phyloP scores from a whole-genome alignment of 2,329 filamentous ascomycete species.

The Biscogniauxia sp. region DNA sequence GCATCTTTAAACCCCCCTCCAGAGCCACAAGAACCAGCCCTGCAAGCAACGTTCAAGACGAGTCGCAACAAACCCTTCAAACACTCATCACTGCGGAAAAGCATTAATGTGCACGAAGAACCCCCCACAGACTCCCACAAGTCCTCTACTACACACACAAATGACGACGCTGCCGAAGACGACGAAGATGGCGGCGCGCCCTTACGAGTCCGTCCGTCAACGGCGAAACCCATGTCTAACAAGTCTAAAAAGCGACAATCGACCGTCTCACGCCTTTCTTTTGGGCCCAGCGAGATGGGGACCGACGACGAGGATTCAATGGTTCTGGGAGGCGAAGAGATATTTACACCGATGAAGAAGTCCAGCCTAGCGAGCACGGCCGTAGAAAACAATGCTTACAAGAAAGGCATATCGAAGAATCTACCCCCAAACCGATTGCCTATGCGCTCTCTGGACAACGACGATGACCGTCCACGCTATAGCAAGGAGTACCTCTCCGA shows the following conservation, averaged over 20 bases:
- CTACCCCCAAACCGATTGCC: slow-evolving; percentile 47
- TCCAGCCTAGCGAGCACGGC: slow-evolving; percentile 61
- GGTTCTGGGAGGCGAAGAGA: slow-evolving; percentile 36
- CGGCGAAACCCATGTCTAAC: slow-evolving; percentile 46
- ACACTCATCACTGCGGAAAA: slow-evolving; percentile 58
- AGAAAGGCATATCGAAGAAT: slow-evolving; percentile 47
- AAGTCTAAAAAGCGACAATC: slow-evolving; percentile 67
- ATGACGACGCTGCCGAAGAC: slow-evolving; percentile 32
- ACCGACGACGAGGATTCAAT: slow-evolving; percentile 46
- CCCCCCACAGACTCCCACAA: slow-evolving; percentile 20
- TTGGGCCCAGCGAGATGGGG: slow-evolving; percentile 60
- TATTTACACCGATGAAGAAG: slow-evolving; percentile 59
- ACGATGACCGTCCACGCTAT: slow-evolving; percentile 74
- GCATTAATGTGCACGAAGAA: slow-evolving; percentile 47
- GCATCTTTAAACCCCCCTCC: slow-evolving; percentile 26
- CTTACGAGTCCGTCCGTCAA: slow-evolving; percentile 47
- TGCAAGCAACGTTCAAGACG: slow-evolving; percentile 44
- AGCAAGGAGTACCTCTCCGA: slow-evolving; percentile 84
- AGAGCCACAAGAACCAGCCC: slow-evolving; percentile 32
- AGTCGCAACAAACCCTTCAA: slow-evolving; percentile 50
- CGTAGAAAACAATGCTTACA: slow-evolving; percentile 64
- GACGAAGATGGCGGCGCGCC: slow-evolving; percentile 47
- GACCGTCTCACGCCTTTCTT: slow-evolving; percentile 65
- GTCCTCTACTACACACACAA: slow-evolving; percentile 15
- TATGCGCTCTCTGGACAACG: slow-evolving; percentile 53